Percentiles rank a stretch among this genome's conserved stretches.
Conservation (phyloP, 2,329 filamentous ascomycete species). For the Neofusicoccum parvum region DNA sequence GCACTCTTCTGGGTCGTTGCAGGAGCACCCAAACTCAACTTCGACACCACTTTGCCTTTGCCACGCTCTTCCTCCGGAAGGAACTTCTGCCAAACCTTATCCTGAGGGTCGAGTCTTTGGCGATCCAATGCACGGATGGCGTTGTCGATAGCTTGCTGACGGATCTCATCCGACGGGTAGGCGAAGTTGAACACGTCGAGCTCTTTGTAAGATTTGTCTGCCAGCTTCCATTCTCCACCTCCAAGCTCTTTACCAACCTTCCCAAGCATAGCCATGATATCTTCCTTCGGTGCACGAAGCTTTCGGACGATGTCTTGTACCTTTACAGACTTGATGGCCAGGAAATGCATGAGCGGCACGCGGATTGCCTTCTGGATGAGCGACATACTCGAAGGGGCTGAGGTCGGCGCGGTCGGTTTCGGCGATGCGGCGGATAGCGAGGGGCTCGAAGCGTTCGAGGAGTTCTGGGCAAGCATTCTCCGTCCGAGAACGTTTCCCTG, state of each 20-base stretch:
- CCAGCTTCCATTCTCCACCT: constrained; percentile 40
- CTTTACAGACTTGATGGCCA: constrained; percentile 55
- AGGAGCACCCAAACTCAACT: constrained; percentile 52
- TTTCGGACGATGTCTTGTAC: constrained; percentile 50
- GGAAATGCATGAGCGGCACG: constrained; percentile 52
- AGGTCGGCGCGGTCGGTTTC: constrained; percentile 38
- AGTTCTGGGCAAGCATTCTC: neutral
- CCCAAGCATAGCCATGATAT: constrained; percentile 48
- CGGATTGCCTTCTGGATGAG: constrained; percentile 43
- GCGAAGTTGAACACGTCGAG: constrained; percentile 64
- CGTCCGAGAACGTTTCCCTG: constrained; percentile 10
- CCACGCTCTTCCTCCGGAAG: constrained; percentile 62
- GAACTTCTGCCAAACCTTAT: constrained; percentile 64
- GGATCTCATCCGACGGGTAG: constrained; percentile 58
- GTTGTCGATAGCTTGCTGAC: constrained; percentile 62
- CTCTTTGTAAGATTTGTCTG: constrained; percentile 62
- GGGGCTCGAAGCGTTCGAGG: constrained; percentile 14
- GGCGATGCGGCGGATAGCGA: constrained; percentile 16
- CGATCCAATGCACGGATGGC: constrained; percentile 66
- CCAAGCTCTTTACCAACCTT: constrained; percentile 3
- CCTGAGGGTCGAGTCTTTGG: constrained; percentile 59
- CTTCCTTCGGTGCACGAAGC: constrained; percentile 52
- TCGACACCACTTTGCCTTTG: constrained; percentile 63
- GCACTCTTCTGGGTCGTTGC: constrained; percentile 29
- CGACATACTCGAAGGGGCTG: constrained; percentile 34